Evolutionary conservation across 1,284 basidiomycete species (phyloP).

Genomic region (Leccinum cinnamomeum): DNA sequence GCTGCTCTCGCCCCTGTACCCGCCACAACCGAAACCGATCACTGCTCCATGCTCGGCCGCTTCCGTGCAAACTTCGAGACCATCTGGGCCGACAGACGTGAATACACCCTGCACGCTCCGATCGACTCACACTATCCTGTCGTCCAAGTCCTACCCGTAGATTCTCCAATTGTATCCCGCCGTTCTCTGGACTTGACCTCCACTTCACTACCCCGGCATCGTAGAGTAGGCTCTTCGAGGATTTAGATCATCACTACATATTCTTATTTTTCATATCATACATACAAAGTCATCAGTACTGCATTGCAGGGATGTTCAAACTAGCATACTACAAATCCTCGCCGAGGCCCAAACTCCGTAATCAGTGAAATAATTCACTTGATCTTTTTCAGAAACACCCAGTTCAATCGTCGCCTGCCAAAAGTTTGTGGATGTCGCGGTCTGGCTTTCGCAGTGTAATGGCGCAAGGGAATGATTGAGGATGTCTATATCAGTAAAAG

Average conservation of each 20-base stretch:
- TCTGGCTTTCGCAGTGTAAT: slow-evolving; percentile 10
- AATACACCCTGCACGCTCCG: slow-evolving; percentile 3
- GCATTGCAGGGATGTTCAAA: background rate
- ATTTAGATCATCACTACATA: slow-evolving; percentile 16
- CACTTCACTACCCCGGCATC: slow-evolving; percentile 16
- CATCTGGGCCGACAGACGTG: slow-evolving; percentile 24
- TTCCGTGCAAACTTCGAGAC: slow-evolving; percentile 23
- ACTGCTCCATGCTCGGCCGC: slow-evolving; percentile 20
- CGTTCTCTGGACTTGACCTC: slow-evolving; percentile 16
- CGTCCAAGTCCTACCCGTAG: background rate
- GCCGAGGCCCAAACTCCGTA: background rate
- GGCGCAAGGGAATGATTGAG: slow-evolving; percentile 25
- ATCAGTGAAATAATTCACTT: background rate
- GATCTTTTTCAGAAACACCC: background rate
- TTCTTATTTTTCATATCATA: background rate
- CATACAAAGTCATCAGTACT: background rate
- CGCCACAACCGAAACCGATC: slow-evolving; percentile 25
- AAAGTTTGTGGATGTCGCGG: slow-evolving; percentile 8
- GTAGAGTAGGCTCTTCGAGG: slow-evolving; percentile 26
- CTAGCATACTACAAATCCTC: background rate
- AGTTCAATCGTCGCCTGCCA: background rate
- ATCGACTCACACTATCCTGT: slow-evolving; percentile 5
- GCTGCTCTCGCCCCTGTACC: slow-evolving; percentile 27
- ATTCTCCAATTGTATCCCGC: slow-evolving; percentile 4
- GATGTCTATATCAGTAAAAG: slow-evolving; percentile 18